Conservation (phyloP, 2,329 filamentous ascomycete genomes). For the Stagonosporopsis vannaccii region DNA sequence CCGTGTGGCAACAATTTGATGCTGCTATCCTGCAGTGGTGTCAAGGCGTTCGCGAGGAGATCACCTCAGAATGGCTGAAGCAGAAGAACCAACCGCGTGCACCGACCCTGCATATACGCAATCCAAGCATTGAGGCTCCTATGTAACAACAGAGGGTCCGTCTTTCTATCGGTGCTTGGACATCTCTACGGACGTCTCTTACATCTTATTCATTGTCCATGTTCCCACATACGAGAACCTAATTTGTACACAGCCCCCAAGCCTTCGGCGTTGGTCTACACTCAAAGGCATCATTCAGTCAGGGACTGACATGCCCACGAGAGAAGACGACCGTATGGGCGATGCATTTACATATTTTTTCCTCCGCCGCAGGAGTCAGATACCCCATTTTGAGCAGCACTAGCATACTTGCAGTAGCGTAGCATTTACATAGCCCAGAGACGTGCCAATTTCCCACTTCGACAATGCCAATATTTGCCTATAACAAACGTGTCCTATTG, state of each 20-base stretch:
- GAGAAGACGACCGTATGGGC: neutral
- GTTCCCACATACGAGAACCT: constrained; percentile 27
- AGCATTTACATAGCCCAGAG: constrained; percentile 25
- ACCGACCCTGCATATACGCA: constrained; percentile 48
- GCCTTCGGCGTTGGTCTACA: neutral
- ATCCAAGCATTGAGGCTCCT: constrained; percentile 42
- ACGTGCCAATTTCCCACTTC: constrained; percentile 5
- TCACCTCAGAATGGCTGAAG: constrained; percentile 73
- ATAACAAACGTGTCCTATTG: constrained; percentile 2
- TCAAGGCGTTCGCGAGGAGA: constrained; percentile 79
- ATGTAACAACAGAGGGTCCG: neutral
- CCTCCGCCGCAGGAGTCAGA: constrained; percentile 27
- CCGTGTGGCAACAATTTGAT: constrained; percentile 84
- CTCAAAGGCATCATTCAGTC: constrained; percentile 1
- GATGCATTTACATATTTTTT: constrained; percentile 12
- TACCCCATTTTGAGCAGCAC: constrained; percentile 30
- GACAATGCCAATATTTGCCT: neutral
- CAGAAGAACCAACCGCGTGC: constrained; percentile 47
- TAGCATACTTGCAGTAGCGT: constrained; percentile 25
- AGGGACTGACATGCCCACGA: constrained; percentile 6
- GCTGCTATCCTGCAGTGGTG: constrained; percentile 84
- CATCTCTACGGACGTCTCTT: constrained; percentile 9
- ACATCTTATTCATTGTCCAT: constrained; percentile 39
- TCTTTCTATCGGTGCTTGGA: constrained; percentile 2
- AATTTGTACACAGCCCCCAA: constrained; percentile 31